Evolutionary conservation across 306 rosid species (phyloP), one percentile per base, ranked within the genome.

Genomic region (Comarum palustre): DNA sequence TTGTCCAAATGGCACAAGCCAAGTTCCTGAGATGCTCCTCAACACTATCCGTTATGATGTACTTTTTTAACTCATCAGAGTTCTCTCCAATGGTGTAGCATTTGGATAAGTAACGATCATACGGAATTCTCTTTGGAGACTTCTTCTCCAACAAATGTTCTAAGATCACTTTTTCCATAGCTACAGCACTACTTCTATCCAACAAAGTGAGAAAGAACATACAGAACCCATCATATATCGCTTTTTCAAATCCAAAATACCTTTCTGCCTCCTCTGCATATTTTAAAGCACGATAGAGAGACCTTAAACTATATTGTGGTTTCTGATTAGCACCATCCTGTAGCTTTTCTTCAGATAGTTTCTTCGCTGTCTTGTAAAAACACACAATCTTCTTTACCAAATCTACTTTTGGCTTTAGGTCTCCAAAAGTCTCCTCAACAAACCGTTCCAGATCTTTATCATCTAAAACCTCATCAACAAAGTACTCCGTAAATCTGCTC

Each of bases 241-340:
- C 96, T 76, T 82, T 88, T 13, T 64, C 74, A 70, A 88, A 83
- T 36, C 84, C 88, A 82, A 86, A 87, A 57, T 66, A 72, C 74
- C 82, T 84, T 72, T 84, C 90, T 7, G 98, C 90, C 75, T 78
- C 86, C 74, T 82, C 79, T 19, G 81, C 87, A 79, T 91, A 94
- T 75, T 94, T 96, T n/a, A 94, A 77, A 22, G 98, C 89, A 34
- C 98, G 97, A 71, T 84, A 91, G 59, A 94, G 96, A 48, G 98
- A 94, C 84, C 98, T 89, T 72, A 94, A 89, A 83, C 97, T 94
- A 82, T 85, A 94, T 55, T 91, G 98, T 51, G 98, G 95, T 77
- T 88, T 94, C 80, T 86, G 96, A 74, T 91, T 88, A 77, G 97
- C 97, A 66, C 98, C 95, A 84, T 94, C 97, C 84, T 86, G 95